Conservation (phyloP, 148 eudicot species). For the Vaccinium darrowii region DNA sequence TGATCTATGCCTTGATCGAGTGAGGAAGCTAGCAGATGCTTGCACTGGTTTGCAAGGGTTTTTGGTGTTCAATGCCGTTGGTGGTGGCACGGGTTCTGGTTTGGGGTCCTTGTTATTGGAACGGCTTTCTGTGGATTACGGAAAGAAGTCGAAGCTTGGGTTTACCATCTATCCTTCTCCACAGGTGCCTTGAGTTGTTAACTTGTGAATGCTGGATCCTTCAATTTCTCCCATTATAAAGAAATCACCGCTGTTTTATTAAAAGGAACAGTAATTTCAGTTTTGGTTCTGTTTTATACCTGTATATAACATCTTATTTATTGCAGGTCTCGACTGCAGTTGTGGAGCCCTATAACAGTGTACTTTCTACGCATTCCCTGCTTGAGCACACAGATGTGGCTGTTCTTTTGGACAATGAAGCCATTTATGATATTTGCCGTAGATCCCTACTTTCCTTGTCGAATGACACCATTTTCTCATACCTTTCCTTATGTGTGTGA, state of each 20-base stretch:
- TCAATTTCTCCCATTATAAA: background rate
- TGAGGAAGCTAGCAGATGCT: constrained; percentile 55
- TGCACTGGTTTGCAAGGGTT: constrained; percentile 64
- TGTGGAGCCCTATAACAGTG: constrained; percentile 71
- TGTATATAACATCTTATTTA: background rate
- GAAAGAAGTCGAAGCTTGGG: constrained; percentile 62
- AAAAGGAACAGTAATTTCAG: background rate
- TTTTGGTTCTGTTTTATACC: background rate
- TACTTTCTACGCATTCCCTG: constrained; percentile 64
- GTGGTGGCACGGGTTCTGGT: constrained; percentile 69
- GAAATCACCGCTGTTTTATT: background rate
- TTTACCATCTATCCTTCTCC: constrained; percentile 69
- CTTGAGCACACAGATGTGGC: constrained; percentile 63
- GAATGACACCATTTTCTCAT: too few relatives aligned
- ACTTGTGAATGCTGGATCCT: background rate
- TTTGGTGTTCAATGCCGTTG: constrained; percentile 57
- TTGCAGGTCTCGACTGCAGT: constrained; percentile 74
- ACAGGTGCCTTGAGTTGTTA: constrained; percentile 41
- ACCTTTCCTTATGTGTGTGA: too few relatives aligned
- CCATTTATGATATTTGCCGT: constrained; percentile 62
- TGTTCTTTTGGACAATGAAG: constrained; percentile 67
- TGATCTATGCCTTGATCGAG: constrained; percentile 52
- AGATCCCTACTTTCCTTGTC: too few relatives aligned
- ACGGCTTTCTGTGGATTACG: constrained; percentile 59
- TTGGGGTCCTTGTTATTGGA: constrained; percentile 55